Evolutionary conservation across 345 rosid genomes (phyloP).

Genomic region (Salix purpurea): DNA sequence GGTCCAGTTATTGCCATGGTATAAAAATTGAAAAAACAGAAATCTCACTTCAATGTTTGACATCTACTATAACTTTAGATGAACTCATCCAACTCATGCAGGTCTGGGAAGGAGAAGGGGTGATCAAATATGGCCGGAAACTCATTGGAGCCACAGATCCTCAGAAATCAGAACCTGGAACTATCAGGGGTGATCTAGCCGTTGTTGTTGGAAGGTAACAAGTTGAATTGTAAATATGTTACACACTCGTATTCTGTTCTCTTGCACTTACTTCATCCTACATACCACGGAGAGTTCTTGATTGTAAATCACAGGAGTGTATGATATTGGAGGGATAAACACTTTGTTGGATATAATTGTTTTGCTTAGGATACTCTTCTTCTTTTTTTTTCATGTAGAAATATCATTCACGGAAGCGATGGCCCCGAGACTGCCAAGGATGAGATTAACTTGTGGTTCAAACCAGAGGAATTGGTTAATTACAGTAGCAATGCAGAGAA

Average conservation of each 20-base stretch:
- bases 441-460: conserved; percentile 89
- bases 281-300: background rate
- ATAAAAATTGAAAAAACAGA: conserved; percentile 14
- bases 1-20: conserved; percentile 99
- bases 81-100: conserved; percentile 21
- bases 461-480: conserved; percentile 82
- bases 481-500: conserved; percentile 81
- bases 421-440: conserved; percentile 96
- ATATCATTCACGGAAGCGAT: conserved; percentile 96
- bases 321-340: too few species aligned
- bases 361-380: background rate
- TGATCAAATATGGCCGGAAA: conserved; percentile 81
- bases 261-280: too few species aligned
- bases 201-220: conserved; percentile 87
- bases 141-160: conserved; percentile 99
- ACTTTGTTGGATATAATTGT: background rate
- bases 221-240: background rate
- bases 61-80: background rate
- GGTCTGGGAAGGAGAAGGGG: conserved; percentile 99
- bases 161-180: conserved; percentile 97
- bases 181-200: conserved; percentile 94
- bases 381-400: conserved; percentile 38
- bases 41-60: background rate
- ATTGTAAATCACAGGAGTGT: background rate
- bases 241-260: background rate